phyloP scores from a whole-genome alignment of 257 asterid species.

The Solanum appendiculatum region DNA sequence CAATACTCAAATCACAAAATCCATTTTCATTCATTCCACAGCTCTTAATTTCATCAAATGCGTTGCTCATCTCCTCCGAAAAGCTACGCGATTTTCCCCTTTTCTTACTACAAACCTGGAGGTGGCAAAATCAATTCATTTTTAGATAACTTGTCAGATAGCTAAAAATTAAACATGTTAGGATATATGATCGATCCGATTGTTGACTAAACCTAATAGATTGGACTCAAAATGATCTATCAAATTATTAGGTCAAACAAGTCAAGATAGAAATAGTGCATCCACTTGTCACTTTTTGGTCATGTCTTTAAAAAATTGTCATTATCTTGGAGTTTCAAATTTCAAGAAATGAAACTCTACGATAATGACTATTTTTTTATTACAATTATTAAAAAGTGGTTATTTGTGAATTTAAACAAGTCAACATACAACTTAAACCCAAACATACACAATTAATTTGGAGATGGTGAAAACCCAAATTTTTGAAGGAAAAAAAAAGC shows the following conservation, averaged over 20 bases:
- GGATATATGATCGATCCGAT: background rate
- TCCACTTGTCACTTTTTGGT: background rate
- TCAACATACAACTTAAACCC: background rate
- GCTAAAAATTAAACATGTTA: background rate
- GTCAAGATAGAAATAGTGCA: background rate
- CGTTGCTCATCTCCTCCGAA: constrained; percentile 32
- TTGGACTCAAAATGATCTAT: background rate
- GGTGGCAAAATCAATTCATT: background rate
- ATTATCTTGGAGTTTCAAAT: background rate
- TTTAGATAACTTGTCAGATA: background rate
- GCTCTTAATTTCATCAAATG: constrained; percentile 37
- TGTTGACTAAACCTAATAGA: background rate
- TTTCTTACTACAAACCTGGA: constrained; percentile 23
- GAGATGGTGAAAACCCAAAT: background rate
- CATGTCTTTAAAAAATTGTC: background rate
- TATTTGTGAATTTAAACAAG: background rate
- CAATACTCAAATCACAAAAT: constrained; percentile 36
- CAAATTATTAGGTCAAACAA: background rate
- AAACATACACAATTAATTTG: background rate
- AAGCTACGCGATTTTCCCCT: constrained; percentile 14
- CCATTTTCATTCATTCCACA: constrained; percentile 32
- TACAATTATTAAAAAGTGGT: rapidly evolving
- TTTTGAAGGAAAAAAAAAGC: background rate
- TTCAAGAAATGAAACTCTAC: background rate
- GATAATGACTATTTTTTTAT: background rate